Conservation (phyloP, 345 rosid species). For the Eucalyptus pumila region DNA sequence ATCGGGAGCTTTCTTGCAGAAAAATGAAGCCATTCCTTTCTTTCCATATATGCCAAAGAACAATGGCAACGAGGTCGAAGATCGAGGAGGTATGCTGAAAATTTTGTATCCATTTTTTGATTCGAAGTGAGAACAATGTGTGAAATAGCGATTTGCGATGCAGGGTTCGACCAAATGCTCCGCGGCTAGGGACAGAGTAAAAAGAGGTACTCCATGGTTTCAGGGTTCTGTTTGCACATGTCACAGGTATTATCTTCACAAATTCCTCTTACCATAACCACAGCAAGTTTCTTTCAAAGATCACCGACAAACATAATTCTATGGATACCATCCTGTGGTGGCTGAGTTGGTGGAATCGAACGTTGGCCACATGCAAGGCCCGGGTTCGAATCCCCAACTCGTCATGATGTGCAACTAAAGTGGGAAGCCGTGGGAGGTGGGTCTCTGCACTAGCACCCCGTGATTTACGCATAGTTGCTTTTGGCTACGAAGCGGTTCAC, state of each 20-base stretch:
- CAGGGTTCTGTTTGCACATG: neutral
- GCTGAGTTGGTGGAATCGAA: too few species aligned
- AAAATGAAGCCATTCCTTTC: neutral
- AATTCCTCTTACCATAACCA: neutral
- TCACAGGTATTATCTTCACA: neutral
- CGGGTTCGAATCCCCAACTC: fast-evolving
- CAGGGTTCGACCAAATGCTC: neutral
- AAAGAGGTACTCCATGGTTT: neutral
- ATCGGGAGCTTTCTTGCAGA: neutral
- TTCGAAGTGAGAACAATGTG: neutral
- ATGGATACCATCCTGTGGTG: neutral
- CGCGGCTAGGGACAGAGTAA: neutral
- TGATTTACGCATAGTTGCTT: fast-evolving
- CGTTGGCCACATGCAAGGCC: too few species aligned
- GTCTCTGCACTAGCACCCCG: fast-evolving
- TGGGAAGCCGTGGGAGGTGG: too few species aligned
- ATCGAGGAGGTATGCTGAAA: neutral
- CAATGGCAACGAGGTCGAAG: neutral
- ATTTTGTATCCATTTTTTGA: neutral
- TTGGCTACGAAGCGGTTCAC: fast-evolving
- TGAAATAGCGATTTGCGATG: neutral
- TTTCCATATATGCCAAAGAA: neutral
- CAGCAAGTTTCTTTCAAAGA: neutral
- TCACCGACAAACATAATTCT: neutral
- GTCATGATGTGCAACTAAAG: fast-evolving